Evolutionary conservation across 352 stramenopile species (phyloP), one percentile per base, ranked within the genome.

Genomic region (Globisporangium paddicum): DNA sequence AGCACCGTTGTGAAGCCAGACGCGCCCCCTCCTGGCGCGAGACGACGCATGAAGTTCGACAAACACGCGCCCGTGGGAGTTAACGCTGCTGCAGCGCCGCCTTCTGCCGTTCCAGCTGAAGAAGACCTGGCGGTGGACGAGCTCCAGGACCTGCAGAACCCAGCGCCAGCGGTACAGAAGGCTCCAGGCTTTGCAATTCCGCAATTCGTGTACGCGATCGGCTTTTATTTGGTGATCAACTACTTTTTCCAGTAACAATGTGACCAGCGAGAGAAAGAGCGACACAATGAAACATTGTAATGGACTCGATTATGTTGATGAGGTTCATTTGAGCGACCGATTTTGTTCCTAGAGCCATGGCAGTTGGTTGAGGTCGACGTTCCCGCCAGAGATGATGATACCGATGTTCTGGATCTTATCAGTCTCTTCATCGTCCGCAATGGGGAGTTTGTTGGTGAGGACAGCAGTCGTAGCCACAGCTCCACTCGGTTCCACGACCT

Each of bases 401-500:
- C 79, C 79, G 8, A 89, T 58, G 59, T 82, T 85, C 16, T 60
- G 48, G 14, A 56, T 49, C 25, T 11, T 32, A 11, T 23, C 44
- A 11, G 58, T 25, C 19, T 21, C 16, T 34, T 52, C 38, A 19
- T 19, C 65, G 8, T 23, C 25, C 6, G 1, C 18, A n/a, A 60
- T 26, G 14, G 74, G 74, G 19, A 87, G 55, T 42, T 87, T 87
- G 55, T 83, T 66, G 26, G 55, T 62, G 32, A 89, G 62, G 26
- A 73, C 66, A 46, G 62, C 75, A 13, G 76, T 62, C 23, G 75
- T 68, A 8, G 79, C 64, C n/a, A 87, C 77, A 3, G 81, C 81
- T 2, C 81, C 75, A 45, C 81, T 90, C 4, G 81, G 77, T 37
- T 90, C 81, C 44, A 90, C 81, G 57, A 90, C 64, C 78, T 88